Base-by-base conservation (phyloP, 108 stramenopile genomes). In the Nannochloropsis oceanica region DNA sequence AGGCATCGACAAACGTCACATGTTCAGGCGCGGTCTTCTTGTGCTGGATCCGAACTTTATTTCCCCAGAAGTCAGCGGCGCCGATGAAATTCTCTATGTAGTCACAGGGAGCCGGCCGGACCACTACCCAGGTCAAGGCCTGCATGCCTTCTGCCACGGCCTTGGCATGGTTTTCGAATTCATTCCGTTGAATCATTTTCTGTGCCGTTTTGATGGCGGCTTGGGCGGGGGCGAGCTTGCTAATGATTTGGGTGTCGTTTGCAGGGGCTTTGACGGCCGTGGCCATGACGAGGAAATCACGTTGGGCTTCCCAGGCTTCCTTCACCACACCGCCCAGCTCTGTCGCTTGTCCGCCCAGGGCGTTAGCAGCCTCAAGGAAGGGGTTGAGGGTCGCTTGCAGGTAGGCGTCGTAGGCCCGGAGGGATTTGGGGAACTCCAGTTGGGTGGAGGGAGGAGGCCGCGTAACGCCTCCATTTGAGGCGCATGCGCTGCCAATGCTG, bases 21-120 rank as follows among this genome's bases (percentile, higher is more conserved):
- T 88, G 87, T 13, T 94, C 92, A 8, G 91, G 91, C 43, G 91
- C 92, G 80, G 96, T 95, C 80, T 90, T 91, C 85, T 94, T 94
- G 92, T 94, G 95, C 84, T 96, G 94, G 90, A 95, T 95, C 43
- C 97, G 91, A 85, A 98, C 94, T 83, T 95, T 94, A 92, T 98
- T 98, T 73, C 94, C 92, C 95, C 95, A 97, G 90, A 95, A 97
- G 80, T 97, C 96, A n/a, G 93, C 90, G 13, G 93, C 93, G 13
- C 94, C 96, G 84, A 96, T 85, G 34, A 82, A 86, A 24, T 42
- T 79, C 26, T 90, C 89, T 42, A 91, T 88, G 85, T 86, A 85
- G 59, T 91, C 91, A 34, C 85, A 42, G 25, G 91, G 91, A 3
- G 89, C 86, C 26, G 90, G 90, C 42, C 43, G 79, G 42, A 90